Evolutionary conservation across 139 green algal genomes (phyloP).

Genomic region (Chlamydomonas incerta): DNA sequence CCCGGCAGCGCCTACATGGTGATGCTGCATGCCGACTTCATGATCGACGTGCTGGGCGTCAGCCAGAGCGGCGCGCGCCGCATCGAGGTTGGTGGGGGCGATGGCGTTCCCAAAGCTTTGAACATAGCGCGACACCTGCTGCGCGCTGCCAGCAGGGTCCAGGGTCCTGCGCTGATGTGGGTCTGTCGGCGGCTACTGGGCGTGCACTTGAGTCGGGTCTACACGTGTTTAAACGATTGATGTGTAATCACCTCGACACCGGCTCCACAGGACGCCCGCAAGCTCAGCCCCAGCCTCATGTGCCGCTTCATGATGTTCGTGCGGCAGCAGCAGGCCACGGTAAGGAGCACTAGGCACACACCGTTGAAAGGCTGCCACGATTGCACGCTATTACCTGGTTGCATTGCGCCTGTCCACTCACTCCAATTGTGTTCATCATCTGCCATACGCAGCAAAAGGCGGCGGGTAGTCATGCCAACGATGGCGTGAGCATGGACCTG

Average conservation of each 20-base stretch:
- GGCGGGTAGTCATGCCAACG: not conserved
- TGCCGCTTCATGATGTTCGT: constrained; percentile 35
- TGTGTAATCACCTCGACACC: too few relatives aligned
- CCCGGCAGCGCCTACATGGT: constrained; percentile 12
- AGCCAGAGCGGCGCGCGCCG: not conserved
- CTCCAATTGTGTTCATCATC: too few relatives aligned
- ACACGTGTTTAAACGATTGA: too few relatives aligned
- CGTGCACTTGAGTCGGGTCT: too few relatives aligned
- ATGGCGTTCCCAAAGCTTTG: too few relatives aligned
- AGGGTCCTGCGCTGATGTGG: too few relatives aligned
- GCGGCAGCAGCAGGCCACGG: constrained; percentile 27
- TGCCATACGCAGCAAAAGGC: constrained; percentile 32
- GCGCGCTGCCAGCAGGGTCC: too few relatives aligned
- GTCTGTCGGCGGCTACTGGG: too few relatives aligned
- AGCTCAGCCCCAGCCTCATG: constrained; percentile 28
- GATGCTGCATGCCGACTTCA: constrained; percentile 19
- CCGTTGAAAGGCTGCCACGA: too few relatives aligned
- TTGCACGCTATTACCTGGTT: too few relatives aligned
- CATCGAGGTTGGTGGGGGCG: not conserved
- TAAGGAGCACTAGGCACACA: not conserved
- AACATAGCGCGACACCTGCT: too few relatives aligned
- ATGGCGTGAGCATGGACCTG: constrained; percentile 21
- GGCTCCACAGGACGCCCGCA: constrained; percentile 10
- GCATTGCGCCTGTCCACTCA: too few relatives aligned
- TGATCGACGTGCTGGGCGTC: constrained; percentile 17